Base-by-base conservation (phyloP, 1,139 yeast species). In the Saccharomycopsis crataegensis region DNA sequence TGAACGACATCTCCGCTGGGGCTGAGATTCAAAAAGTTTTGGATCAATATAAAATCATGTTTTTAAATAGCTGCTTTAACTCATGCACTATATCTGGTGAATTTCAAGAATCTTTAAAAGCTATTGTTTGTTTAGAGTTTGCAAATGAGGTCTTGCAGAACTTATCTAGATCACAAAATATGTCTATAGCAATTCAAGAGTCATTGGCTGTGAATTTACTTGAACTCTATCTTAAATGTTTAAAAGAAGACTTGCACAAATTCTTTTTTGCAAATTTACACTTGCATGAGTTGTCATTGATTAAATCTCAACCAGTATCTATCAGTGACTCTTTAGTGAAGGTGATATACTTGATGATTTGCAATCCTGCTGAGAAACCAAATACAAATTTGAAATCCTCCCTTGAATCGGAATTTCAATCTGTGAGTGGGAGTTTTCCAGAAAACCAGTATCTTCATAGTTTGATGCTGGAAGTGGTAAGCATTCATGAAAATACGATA, bases 81-180 rank as follows among this genome's bases (percentile, higher is more conserved):
- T 31, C 9, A 8, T 45, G 48, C 7, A n/a, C 41, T 14, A 4
- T 37, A 12, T 33, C 16, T 14, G 14, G 41, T 12, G 14, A 12
- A n/a, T 14, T 36, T 36, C 8, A 14, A 28, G 45, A 31, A 12
- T 40, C 43, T 9, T 43, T 49, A 6, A 43, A 34, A 44, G 8
- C 48, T 3, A 16, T 40, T 9, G 16, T 53, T 12, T 42, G 50
- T 14, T 36, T 43, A 6, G 56, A 49, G 44, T 37, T 53, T 14
- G 38, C 33, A 22, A 49, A 50, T 31, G 53, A 49, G 22, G 11
- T 50, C 5, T 11, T 49, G 8, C 45, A 43, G 32, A 14, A 16
- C 12, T 34, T 46, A 16, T 37, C 34, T 17, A 41, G 12, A 8
- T n/a, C 31, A 2, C 34, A 12, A 22, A 7, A 33, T 16, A 14